Base-by-base conservation (phyloP, 306 rosid genomes). In the Citrullus colocynthis region DNA sequence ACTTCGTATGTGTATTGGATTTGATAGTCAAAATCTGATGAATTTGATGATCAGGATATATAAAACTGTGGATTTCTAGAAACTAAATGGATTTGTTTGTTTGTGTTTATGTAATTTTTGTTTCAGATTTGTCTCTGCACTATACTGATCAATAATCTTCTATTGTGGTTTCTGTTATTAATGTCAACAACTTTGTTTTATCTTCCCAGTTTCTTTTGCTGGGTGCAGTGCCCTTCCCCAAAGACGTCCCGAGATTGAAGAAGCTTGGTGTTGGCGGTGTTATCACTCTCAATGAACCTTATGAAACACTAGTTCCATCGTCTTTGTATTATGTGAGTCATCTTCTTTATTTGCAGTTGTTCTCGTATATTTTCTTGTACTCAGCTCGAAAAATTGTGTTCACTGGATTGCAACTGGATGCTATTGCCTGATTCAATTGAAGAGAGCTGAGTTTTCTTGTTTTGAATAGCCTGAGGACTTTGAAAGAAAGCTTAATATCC, bases 211-310 rank as follows among this genome's bases (percentile, higher is more conserved):
- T 86, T 88, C 84, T 95, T 66, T 80, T 95, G 32, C 83, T 95
- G 36, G 98, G 97, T 9, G 97, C 98, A 7, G 98, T 95, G 71
- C 98, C 98, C n/a, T 95, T 95, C 81, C 97, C 98, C 62, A 95
- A 90, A 75, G 90, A 95, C 39, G 98, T 95, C 70, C 98, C 98
- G 5, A 90, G 84, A 9, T 84, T 95, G 92, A 95, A 95, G 90
- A 70, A 80, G 79, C 96, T 92, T 34, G 98, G 98, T 75, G 97
- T 95, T 82, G 97, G 97, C 24, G 97, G 91, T 57, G 98, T 95
- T 36, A 95, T 95, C 87, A 95, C 98, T 74, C 87, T 95, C 72
- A 95, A 95, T 39, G 97, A 95, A 82, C 85, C 97, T 55, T 95
- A 95, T 49, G 97, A 95, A 84, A 95, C 98, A 62, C 83, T 95